Evolutionary conservation across 495 filamentous ascomycete genomes (phyloP).

Genomic region (Talaromyces stipitatus): DNA sequence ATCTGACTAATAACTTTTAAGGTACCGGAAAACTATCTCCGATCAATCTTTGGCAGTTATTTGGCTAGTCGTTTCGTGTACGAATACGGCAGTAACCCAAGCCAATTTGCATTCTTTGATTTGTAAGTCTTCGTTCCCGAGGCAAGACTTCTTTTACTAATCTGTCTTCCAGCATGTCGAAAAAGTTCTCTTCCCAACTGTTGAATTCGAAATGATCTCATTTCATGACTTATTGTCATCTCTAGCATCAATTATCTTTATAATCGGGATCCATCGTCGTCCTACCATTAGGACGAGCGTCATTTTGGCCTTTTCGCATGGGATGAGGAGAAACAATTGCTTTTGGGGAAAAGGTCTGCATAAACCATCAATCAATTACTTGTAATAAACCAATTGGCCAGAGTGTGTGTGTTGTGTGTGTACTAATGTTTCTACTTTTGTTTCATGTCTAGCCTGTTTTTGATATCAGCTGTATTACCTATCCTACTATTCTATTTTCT

Average conservation of each 20-base stretch:
- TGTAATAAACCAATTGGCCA: not conserved
- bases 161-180: constrained; percentile 44
- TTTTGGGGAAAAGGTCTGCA: not conserved
- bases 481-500: too few relatives aligned
- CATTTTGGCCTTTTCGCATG: not conserved
- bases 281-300: not conserved
- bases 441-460: not conserved
- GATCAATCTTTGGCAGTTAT: constrained; percentile 93
- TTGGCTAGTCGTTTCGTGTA: constrained; percentile 94
- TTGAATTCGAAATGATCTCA: constrained; percentile 1
- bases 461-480: not conserved
- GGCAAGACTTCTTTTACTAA: not conserved
- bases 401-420: not conserved
- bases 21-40: constrained; percentile 89
- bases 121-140: constrained; percentile 58
- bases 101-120: constrained; percentile 97
- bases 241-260: not conserved
- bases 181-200: constrained; percentile 29
- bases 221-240: not conserved
- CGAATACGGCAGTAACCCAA: constrained; percentile 82
- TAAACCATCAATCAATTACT: not conserved
- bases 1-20: constrained; percentile 22
- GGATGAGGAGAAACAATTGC: not conserved
- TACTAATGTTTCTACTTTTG: not conserved
- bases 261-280: not conserved